Evolutionary conservation across 176 grass and related monocot species (phyloP).

Genomic region (Aegilops speltoides): DNA sequence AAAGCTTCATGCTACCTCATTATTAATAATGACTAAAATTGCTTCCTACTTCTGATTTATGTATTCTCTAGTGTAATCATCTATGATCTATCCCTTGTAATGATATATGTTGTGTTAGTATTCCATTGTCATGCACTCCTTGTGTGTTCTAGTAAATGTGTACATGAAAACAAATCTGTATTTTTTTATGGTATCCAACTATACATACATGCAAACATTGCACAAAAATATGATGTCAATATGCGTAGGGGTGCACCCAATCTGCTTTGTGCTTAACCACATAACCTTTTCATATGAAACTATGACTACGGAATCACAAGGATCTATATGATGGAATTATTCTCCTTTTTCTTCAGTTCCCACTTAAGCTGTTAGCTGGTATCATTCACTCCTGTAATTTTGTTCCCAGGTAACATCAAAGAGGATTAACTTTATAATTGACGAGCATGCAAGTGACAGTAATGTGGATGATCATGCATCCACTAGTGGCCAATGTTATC

Average conservation of each 20-base stretch:
- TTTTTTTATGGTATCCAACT: neutral
- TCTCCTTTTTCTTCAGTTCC: slow-evolving; percentile 15
- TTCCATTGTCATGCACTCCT: neutral
- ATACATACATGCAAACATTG: neutral
- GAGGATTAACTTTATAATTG: slow-evolving; percentile 95
- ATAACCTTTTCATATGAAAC: slow-evolving; percentile 1
- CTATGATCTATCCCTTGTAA: neutral
- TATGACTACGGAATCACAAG: neutral
- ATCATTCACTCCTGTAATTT: slow-evolving; percentile 27
- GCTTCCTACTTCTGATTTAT: slow-evolving; percentile 8
- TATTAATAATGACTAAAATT: slow-evolving; percentile 3
- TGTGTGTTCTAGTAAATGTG: neutral
- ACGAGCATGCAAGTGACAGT: slow-evolving; percentile 52
- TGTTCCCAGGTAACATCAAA: slow-evolving; percentile 87
- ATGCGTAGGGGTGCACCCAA: neutral
- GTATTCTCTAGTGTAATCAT: neutral
- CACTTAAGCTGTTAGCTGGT: slow-evolving; percentile 30
- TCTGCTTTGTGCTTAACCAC: neutral
- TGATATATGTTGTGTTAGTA: slow-evolving; percentile 18
- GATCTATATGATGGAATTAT: neutral
- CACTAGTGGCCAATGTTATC: slow-evolving; percentile 55
- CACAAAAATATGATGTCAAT: slow-evolving; percentile 2
- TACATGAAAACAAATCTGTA: slow-evolving; percentile 7
- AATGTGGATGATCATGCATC: slow-evolving; percentile 50
- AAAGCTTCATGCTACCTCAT: neutral